Evolutionary conservation across 139 green algal species (phyloP).

Genomic region (Pseudopediastrum boryanum): DNA sequence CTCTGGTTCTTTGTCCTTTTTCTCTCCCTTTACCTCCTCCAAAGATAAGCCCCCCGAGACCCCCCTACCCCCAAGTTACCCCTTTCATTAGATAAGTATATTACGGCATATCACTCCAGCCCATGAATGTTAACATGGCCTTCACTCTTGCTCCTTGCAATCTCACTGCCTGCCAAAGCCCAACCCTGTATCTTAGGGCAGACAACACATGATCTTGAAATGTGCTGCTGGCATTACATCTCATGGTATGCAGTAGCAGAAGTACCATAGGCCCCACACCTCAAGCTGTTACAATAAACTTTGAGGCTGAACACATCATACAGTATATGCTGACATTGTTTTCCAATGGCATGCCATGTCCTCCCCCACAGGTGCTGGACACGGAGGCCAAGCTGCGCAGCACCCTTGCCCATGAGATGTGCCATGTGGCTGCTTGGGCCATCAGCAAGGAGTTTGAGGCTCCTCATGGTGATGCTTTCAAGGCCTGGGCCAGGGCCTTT

Average conservation of each 20-base stretch:
- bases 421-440: slow-evolving; percentile 66
- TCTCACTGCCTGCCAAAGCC: no score
- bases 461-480: slow-evolving; percentile 59
- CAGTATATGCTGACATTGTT: not conserved
- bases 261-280: not conserved
- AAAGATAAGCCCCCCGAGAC: no score
- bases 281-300: not conserved
- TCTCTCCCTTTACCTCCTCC: no score
- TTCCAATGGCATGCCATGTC: not conserved
- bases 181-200: not conserved
- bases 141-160: no score
- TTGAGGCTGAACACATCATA: not conserved
- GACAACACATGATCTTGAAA: not conserved
- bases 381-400: slow-evolving; percentile 42
- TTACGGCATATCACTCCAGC: no score
- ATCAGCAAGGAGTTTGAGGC: slow-evolving; percentile 47
- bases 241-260: not conserved
- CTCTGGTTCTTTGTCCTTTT: no score
- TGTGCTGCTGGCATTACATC: not conserved
- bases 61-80: no score
- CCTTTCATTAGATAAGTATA: no score
- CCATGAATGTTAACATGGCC: no score
- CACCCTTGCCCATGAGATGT: slow-evolving; percentile 71
- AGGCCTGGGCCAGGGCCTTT: slow-evolving; percentile 46
- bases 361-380: slow-evolving; percentile 47